Evolutionary conservation across 1,284 basidiomycete species (phyloP), one percentile per base, ranked within the genome.

Genomic region (Pseudozyma pruni): DNA sequence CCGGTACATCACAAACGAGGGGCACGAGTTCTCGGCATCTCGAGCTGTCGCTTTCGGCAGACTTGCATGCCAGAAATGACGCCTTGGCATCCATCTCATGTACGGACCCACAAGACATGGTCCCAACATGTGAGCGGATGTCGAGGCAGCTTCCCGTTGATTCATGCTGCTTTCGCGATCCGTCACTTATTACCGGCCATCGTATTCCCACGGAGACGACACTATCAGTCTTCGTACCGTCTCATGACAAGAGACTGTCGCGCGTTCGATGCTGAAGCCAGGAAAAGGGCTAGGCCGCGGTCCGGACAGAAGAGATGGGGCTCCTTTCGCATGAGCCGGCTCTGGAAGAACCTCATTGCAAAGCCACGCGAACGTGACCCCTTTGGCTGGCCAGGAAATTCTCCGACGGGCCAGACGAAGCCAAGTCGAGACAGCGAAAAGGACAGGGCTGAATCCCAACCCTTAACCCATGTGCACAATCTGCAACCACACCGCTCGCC

Each of bases 41-140:
- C 38, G 9, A 45, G 13, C 40, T 62, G 53, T 62, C 47, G 43
- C 43, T 56, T 52, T 62, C 53, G 60, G 60, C 60, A 62, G 48
- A 22, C 39, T 22, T 55, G 59, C 52, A 62, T 51, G 11, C 33
- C 8, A 11, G 22, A 25, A 14, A 39, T 25, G 35, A 33, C 27
- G 37, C 48, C 56, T 58, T 58, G 48, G 48, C 48, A 23, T 14
- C 13, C 39, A 13, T 9, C 22, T 25, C 22, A 10, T 16, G 13
- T 33, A n/a, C 20, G 8, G 10, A 8, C 22, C 9, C 20, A 34
- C 43, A 33, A 29, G 31, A 32, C 29, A 19, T 48, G 35, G 31
- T 32, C 13, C 8, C 31, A 32, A 32, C 13, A 8, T 32, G 8
- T 32, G 11, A 11, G 11, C 27, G 27, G 27, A 29, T 29, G 27